These are phyloP conservation scores for Plasmodium vivax DNA, from an alignment of 169 alveolate genomes.

Conservation along the genomic window DNA sequence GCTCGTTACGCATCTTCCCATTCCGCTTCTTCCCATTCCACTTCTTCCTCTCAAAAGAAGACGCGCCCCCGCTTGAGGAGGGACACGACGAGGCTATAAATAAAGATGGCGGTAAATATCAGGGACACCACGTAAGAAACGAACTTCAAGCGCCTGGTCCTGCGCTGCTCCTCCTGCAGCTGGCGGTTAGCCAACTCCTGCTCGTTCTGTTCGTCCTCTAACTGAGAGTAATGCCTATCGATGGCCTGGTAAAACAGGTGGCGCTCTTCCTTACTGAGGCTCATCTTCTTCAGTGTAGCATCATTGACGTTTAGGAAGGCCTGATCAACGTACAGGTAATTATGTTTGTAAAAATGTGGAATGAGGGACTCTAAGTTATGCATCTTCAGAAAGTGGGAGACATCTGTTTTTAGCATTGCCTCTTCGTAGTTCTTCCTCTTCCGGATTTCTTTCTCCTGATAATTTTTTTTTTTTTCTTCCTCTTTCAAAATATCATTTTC, in stretches of 20 bases:
- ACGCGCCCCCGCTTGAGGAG: conserved; percentile 7
- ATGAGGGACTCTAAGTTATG: conserved; percentile 40
- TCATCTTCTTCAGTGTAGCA: conserved; percentile 58
- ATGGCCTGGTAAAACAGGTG: conserved; percentile 15
- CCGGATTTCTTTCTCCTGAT: conserved; percentile 70
- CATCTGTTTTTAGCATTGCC: conserved; percentile 72
- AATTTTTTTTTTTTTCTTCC: conserved; percentile 57
- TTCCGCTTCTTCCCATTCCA: background rate
- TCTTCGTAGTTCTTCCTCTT: conserved; percentile 58
- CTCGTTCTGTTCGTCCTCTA: conserved; percentile 30
- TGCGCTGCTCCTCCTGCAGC: conserved; percentile 44
- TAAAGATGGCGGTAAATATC: conserved; percentile 42
- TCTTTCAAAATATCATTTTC: conserved; percentile 26
- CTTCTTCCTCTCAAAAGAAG: conserved; percentile 10
- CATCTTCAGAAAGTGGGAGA: conserved; percentile 43
- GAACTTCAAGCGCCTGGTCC: conserved; percentile 45
- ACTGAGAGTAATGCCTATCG: conserved; percentile 24
- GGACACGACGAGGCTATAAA: conserved; percentile 64
- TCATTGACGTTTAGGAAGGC: conserved; percentile 43
- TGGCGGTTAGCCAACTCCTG: conserved; percentile 14
- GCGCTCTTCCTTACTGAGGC: conserved; percentile 37
- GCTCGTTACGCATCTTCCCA: background rate
- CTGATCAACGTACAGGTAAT: conserved; percentile 59
- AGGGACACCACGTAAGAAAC: conserved; percentile 47
- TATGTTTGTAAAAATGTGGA: conserved; percentile 52